Conservation (phyloP, 2,329 filamentous ascomycete genomes). For the Cercospora sp. region DNA sequence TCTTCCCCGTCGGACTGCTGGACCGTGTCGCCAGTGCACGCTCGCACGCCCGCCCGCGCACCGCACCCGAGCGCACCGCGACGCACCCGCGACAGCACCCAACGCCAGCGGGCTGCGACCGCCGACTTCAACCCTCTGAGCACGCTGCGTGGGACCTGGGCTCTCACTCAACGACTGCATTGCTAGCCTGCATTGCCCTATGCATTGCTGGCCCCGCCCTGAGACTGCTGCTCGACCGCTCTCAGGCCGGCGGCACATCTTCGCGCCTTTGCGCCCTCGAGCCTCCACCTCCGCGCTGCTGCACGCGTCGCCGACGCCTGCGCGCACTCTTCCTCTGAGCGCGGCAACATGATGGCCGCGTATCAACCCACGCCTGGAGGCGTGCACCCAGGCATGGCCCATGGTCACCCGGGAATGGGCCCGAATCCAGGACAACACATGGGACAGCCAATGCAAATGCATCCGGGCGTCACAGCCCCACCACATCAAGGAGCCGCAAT, state of each 20-base stretch:
- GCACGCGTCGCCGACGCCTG: slow-evolving; percentile 11
- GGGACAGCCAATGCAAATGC: slow-evolving; percentile 67
- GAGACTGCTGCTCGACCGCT: slow-evolving; percentile 34
- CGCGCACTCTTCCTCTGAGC: slow-evolving; percentile 17
- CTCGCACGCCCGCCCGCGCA: slow-evolving; percentile 2
- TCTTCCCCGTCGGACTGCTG: background rate
- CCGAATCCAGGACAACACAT: slow-evolving; percentile 71
- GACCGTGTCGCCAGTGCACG: background rate
- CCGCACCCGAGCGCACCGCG: background rate
- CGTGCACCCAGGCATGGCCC: slow-evolving; percentile 66
- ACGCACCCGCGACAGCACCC: background rate
- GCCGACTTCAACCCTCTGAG: background rate
- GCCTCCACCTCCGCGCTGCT: slow-evolving; percentile 39
- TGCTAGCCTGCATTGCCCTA: slow-evolving; percentile 24
- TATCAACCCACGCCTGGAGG: slow-evolving; percentile 68
- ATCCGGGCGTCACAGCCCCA: slow-evolving; percentile 69
- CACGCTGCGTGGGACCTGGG: background rate
- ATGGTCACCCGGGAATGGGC: slow-evolving; percentile 62
- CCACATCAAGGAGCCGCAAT: slow-evolving; percentile 63
- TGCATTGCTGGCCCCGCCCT: slow-evolving; percentile 32
- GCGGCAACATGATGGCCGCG: slow-evolving; percentile 66
- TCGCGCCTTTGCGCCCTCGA: slow-evolving; percentile 16
- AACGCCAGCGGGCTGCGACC: background rate
- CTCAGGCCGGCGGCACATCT: slow-evolving; percentile 30
- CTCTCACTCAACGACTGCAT: background rate